These are phyloP conservation scores for Circinella minor DNA, from an alignment of 371 early-diverging fungal species.

Conservation along the genomic window DNA sequence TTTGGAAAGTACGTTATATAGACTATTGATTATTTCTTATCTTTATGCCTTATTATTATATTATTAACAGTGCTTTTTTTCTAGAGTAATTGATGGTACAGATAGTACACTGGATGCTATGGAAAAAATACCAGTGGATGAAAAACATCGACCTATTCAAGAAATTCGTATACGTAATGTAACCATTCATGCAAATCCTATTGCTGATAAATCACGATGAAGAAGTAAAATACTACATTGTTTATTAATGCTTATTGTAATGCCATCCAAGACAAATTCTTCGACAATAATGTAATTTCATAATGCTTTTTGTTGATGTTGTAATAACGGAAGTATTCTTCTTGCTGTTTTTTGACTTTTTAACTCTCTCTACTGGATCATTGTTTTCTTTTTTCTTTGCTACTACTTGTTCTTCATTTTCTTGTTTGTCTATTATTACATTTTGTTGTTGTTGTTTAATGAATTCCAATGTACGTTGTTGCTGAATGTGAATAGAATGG, in stretches of 20 bases:
- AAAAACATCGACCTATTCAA: slow-evolving; percentile 82
- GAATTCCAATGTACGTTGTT: slow-evolving; percentile 12
- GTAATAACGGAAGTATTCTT: neutral
- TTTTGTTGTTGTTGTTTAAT: slow-evolving; percentile 5
- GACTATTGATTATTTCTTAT: neutral
- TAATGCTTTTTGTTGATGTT: neutral
- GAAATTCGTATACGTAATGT: slow-evolving; percentile 79
- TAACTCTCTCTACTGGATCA: neutral
- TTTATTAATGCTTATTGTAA: neutral
- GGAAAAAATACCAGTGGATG: slow-evolving; percentile 88
- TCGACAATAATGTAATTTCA: neutral
- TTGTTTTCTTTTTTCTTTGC: neutral
- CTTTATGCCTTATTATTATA: neutral
- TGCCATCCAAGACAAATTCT: neutral
- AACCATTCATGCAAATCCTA: slow-evolving; percentile 96
- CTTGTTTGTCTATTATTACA: neutral
- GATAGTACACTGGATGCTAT: slow-evolving; percentile 87
- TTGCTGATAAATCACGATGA: slow-evolving; percentile 70
- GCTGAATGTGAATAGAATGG: neutral
- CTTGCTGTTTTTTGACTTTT: neutral
- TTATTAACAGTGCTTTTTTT: neutral
- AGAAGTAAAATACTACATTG: too few relatives aligned
- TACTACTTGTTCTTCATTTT: neutral
- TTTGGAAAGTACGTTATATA: slow-evolving; percentile 82
- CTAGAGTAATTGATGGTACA: slow-evolving; percentile 86